Percentiles rank a stretch among this genome's conserved stretches.
Evolutionary conservation across 2,329 filamentous ascomycete genomes (phyloP).

Genomic region (Colletotrichum falcatum): DNA sequence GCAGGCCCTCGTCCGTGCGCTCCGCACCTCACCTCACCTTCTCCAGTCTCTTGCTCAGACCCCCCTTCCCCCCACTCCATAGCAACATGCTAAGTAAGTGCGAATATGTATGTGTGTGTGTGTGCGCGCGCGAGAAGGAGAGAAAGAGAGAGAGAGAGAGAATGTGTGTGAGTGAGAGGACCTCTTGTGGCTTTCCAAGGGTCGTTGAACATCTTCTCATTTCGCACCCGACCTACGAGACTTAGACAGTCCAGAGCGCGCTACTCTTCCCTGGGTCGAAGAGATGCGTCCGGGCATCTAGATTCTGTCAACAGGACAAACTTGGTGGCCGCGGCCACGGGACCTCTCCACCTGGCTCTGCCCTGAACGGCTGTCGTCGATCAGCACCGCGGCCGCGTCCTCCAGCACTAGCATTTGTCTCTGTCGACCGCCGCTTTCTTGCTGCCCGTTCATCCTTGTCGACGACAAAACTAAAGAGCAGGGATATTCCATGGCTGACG

Average conservation of each 20-base stretch:
- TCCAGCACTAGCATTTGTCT: conserved; percentile 1
- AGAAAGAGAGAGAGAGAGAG: too few relatives aligned
- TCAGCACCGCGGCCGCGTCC: conserved; percentile 18
- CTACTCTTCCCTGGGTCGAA: background rate
- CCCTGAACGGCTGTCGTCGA: conserved; percentile 14
- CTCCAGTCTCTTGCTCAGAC: background rate
- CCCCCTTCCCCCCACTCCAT: background rate
- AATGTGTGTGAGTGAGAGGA: too few relatives aligned
- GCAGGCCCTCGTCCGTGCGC: conserved; percentile 36
- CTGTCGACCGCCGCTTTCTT: conserved; percentile 18
- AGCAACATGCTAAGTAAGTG: background rate
- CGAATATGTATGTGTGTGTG: too few relatives aligned
- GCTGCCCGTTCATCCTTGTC: conserved; percentile 27
- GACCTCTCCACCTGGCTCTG: conserved; percentile 18
- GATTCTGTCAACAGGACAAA: background rate
- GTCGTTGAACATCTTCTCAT: conserved; percentile 32
- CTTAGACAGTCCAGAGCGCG: background rate
- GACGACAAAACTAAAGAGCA: conserved; percentile 30
- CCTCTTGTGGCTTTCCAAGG: conserved; percentile 24
- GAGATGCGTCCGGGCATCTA: background rate
- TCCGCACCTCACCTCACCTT: conserved; percentile 10
- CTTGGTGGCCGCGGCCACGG: background rate
- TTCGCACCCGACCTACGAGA: background rate
- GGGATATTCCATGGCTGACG: conserved; percentile 26
- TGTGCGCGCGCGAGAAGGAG: too few relatives aligned